Evolutionary conservation across 1,139 yeast genomes (phyloP).

Genomic region (Saccharomyces hybrid): DNA sequence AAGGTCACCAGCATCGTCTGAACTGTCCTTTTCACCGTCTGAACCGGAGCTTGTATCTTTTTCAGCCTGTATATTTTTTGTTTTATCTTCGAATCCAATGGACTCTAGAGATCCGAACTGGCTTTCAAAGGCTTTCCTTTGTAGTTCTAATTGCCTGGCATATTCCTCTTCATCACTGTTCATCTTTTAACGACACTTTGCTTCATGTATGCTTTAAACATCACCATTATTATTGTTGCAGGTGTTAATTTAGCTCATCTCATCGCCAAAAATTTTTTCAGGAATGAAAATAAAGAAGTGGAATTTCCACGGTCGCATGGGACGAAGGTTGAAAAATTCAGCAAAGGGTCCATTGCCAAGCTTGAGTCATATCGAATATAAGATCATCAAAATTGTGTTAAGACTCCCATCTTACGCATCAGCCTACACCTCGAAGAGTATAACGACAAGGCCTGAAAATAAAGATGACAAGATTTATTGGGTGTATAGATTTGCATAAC

Average conservation of each 20-base stretch:
- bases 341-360: neutral
- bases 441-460: too few species aligned
- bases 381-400: neutral
- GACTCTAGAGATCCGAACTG: conserved; percentile 59
- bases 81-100: conserved; percentile 52
- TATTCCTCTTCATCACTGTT: conserved; percentile 35
- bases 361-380: neutral
- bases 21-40: conserved; percentile 10
- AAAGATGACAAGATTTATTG: conserved; percentile 78
- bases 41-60: neutral
- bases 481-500: conserved; percentile 89
- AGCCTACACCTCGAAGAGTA: too few species aligned
- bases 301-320: neutral
- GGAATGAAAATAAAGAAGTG: neutral
- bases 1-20: conserved; percentile 17
- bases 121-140: conserved; percentile 55
- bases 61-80: conserved; percentile 27
- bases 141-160: conserved; percentile 43
- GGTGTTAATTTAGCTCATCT: conserved; percentile 8
- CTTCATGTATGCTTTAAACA: neutral
- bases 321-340: neutral
- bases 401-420: neutral
- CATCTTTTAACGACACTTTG: neutral
- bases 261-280: conserved; percentile 1
- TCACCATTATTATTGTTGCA: neutral